Evolutionary conservation across 2,329 filamentous ascomycete species (phyloP).

Genomic region (Alternaria arbusti): DNA sequence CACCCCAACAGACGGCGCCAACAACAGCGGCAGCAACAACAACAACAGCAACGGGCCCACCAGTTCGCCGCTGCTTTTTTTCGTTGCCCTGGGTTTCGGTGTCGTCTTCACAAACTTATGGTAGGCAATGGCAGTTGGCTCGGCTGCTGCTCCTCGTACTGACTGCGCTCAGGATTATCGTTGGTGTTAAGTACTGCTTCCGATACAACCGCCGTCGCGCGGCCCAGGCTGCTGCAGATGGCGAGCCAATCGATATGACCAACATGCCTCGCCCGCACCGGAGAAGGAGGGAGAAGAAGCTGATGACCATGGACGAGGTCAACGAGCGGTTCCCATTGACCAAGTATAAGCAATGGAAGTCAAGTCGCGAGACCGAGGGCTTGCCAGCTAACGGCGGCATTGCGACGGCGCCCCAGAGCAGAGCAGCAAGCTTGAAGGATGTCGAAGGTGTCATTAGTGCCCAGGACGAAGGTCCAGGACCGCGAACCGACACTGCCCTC

Average conservation of each 20-base stretch:
- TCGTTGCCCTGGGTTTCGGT: constrained; percentile 93
- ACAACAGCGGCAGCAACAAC: constrained; percentile 40
- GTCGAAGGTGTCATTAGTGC: constrained; percentile 56
- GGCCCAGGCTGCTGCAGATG: constrained; percentile 73
- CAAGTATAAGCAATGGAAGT: constrained; percentile 97
- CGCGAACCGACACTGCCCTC: constrained; percentile 46
- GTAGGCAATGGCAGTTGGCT: constrained; percentile 57
- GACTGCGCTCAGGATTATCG: constrained; percentile 80
- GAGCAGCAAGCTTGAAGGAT: constrained; percentile 75
- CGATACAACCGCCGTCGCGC: constrained; percentile 95
- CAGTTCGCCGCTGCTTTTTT: constrained; percentile 83
- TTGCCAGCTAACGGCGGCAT: constrained; percentile 85
- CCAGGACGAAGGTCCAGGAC: constrained; percentile 41
- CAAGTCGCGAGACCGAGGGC: constrained; percentile 80
- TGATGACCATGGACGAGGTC: constrained; percentile 99
- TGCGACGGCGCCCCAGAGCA: constrained; percentile 69
- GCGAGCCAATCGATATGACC: constrained; percentile 84
- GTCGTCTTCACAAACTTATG: constrained; percentile 99
- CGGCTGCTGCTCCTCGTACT: constrained; percentile 16
- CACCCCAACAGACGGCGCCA: constrained; percentile 6
- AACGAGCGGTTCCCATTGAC: constrained; percentile 95
- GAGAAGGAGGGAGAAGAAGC: constrained; percentile 90
- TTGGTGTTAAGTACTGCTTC: constrained; percentile 99
- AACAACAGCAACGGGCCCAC: constrained; percentile 58
- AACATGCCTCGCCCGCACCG: constrained; percentile 85